Evolutionary conservation across 306 rosid genomes (phyloP), one percentile per base, ranked within the genome.

Genomic region (Cyamopsis tetragonoloba): DNA sequence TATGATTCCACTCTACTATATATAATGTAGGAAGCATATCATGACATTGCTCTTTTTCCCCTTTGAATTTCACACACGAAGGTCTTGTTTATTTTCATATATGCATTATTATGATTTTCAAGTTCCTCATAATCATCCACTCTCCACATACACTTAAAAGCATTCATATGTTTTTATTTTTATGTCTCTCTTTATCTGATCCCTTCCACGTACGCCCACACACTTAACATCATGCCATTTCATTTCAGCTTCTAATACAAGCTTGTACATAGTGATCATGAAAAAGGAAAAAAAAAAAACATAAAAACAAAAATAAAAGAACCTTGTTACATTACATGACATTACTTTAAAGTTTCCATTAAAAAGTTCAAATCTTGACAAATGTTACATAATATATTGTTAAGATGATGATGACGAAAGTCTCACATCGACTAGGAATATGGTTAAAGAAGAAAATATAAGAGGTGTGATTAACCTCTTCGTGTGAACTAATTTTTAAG

Each of bases 191-290:
- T 69, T 69, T 42, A 30, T 68, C 51, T 54, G 31, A 55, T 46
- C 30, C 34, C 39, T 46, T 64, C 42, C 73, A 64, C 64, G 42
- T 71, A 77, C 42, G 26, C 58, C 24, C 77, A 15, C 59, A 54
- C 74, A 57, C 70, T 19, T 30, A 59, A 22, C 80, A 61, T 74
- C 22, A 76, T 62, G 53, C 28, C 7, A 53, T 47, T 41, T 70
- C 56, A 37, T 17, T 54, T 63, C 73, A 63, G 47, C 77, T 77
- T 77, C 77, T 77, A 54, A 64, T 63, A 14, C 73, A 77, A 77
- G 73, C 73, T 77, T 70, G 77, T 35, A 70, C 34, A 71, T 51
- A 17, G 30, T 63, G 57, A 77, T 46, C 3, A 64, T 56, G 77
- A 63, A 70, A 63, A 51, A 13, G 7, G 22, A 35, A 14, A 66